phyloP scores from a whole-genome alignment of 2,329 filamentous ascomycete species.

The Alternaria brassicae region DNA sequence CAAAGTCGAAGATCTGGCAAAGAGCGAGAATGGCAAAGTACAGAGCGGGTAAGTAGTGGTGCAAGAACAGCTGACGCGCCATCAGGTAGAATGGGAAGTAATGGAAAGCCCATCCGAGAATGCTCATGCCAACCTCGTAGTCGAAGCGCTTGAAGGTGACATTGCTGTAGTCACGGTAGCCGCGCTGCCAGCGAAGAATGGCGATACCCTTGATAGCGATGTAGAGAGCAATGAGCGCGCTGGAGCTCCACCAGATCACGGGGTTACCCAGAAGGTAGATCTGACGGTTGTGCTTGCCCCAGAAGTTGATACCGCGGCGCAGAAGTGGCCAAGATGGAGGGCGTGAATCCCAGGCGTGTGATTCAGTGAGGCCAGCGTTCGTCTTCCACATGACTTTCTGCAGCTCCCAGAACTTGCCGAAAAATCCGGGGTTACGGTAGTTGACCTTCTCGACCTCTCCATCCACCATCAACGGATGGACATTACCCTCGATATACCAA shows the following conservation, averaged over 20 bases:
- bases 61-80: constrained; percentile 96
- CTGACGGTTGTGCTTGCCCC: constrained; percentile 91
- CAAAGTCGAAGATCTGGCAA: constrained; percentile 88
- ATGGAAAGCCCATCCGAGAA: constrained; percentile 95
- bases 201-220: constrained; percentile 85
- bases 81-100: constrained; percentile 99
- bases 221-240: constrained; percentile 78
- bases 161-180: constrained; percentile 83
- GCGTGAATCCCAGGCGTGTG: constrained; percentile 96
- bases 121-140: constrained; percentile 89
- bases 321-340: constrained; percentile 93
- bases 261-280: constrained; percentile 93
- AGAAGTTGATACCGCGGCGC: constrained; percentile 97
- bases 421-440: constrained; percentile 92
- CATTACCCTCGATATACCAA: constrained; percentile 95
- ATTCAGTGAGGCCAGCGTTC: constrained; percentile 94
- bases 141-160: constrained; percentile 93
- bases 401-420: constrained; percentile 97
- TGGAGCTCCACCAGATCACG: constrained; percentile 91
- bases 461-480: constrained; percentile 74
- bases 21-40: constrained; percentile 93
- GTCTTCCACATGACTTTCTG: constrained; percentile 99
- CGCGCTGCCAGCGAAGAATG: constrained; percentile 91
- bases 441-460: constrained; percentile 87
- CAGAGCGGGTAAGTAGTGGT: constrained; percentile 97